phyloP scores from a whole-genome alignment of 257 asterid species.

The Gentiana macrophylla region DNA sequence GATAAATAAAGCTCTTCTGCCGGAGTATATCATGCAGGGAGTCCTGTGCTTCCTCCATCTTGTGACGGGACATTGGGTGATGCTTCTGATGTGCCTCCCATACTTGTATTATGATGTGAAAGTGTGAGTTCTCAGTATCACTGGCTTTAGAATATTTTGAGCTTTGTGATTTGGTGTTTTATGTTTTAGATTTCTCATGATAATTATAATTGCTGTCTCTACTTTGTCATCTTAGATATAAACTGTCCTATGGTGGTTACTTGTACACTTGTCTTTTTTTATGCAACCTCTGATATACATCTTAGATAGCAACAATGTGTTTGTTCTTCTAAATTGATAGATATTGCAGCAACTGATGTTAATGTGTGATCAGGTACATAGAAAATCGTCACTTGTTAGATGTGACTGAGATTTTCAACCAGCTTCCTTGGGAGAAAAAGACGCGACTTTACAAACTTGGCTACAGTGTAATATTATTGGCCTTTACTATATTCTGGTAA shows the following conservation, averaged over 20 bases:
- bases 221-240: too few relatives aligned
- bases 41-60: conserved; percentile 66
- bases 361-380: conserved; percentile 36
- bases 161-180: too few relatives aligned
- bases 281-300: too few relatives aligned
- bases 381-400: conserved; percentile 48
- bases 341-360: conserved; percentile 9
- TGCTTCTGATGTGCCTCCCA: conserved; percentile 66
- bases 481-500: conserved; percentile 53
- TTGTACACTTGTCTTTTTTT: too few relatives aligned
- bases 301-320: too few relatives aligned
- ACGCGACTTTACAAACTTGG: conserved; percentile 62
- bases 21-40: conserved; percentile 59
- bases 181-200: too few relatives aligned
- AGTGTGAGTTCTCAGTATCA: conserved; percentile 35
- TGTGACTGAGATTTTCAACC: conserved; percentile 88
- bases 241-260: too few relatives aligned
- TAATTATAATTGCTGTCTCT: too few relatives aligned
- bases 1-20: conserved; percentile 57
- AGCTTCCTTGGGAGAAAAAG: conserved; percentile 61
- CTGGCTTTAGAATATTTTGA: neutral
- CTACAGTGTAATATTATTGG: conserved; percentile 40
- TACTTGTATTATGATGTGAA: conserved; percentile 44
- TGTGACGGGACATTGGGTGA: conserved; percentile 71
- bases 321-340: too few relatives aligned